Base-by-base conservation (phyloP, 208 protist genomes). In the Trypanosoma congolense region DNA sequence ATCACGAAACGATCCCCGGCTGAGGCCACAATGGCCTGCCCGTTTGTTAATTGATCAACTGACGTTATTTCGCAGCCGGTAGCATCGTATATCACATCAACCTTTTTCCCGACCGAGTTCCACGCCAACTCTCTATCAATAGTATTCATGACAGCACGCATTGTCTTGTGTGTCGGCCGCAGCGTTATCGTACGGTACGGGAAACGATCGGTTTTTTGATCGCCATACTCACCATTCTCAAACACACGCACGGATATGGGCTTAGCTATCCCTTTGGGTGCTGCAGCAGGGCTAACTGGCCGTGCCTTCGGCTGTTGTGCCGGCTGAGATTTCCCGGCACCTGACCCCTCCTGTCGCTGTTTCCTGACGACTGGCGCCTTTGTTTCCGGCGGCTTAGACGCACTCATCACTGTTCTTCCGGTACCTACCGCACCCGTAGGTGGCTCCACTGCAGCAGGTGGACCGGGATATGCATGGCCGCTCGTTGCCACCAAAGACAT, bases 201-300 rank as follows among this genome's bases (percentile, higher is more conserved):
- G 49, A 81, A 64, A 10, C 70, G 66, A 59, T 82, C 75, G 14
- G 24, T 61, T 48, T 45, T 61, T 72, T 63, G 21, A 54, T 86
- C 80, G 36, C 86, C 90, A 70, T 96, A 96, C 19, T 76, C 31
- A 6, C 90, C 90, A 66, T 96, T 96, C 50, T 84, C 80, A 63
- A 84, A 96, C 19, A 96, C 80, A 26, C 75, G 70, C 24, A 96
- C 70, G 53, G 83, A 83, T 63, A 83, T 85, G 16, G 73, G 64
- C 59, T 70, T 75, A 4, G 30, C 6, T 28, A 65, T 61, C 30
- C 57, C 50, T 35, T 69, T 69, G 6, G 6, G 18, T 31, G 38
- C 1, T 21, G 21, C 36, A 8, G 31, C 41, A 35, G 49, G 21
- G 5, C 29, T 2, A 26, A 12, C 1, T 22, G 3, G 28, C 4